Percentiles rank a stretch among this genome's conserved stretches.
Conservation (phyloP, 1,284 basidiomycete genomes). For the Ceratobasidium sp. region DNA sequence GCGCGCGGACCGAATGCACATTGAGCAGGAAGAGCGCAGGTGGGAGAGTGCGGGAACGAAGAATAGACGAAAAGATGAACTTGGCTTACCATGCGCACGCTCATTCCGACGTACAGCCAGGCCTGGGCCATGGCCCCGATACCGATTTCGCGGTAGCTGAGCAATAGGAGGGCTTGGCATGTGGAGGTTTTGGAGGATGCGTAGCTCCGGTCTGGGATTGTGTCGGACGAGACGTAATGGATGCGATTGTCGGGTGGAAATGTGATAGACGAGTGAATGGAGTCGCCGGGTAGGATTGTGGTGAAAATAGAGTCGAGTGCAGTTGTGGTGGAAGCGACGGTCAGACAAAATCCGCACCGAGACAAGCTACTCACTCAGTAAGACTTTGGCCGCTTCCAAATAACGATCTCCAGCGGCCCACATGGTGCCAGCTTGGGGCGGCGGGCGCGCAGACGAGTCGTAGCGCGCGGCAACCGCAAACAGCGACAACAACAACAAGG, state of each 20-base stretch:
- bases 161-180: conserved; percentile 74
- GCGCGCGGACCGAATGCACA: neutral
- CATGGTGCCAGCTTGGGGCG: conserved; percentile 64
- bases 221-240: neutral
- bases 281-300: neutral
- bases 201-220: conserved; percentile 42
- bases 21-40: neutral
- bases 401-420: conserved; percentile 83
- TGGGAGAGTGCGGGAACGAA: neutral
- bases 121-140: conserved; percentile 85
- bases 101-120: conserved; percentile 72
- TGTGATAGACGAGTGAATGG: neutral
- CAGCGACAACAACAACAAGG: conserved; percentile 75
- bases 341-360: too few relatives aligned
- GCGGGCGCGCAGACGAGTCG: conserved; percentile 48
- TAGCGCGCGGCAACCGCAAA: conserved; percentile 79
- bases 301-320: too few relatives aligned
- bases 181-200: conserved; percentile 69
- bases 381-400: conserved; percentile 68
- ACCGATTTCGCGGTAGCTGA: conserved; percentile 83
- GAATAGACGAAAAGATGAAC: neutral
- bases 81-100: conserved; percentile 38
- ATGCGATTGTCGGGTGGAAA: neutral
- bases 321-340: too few relatives aligned
- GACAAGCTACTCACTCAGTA: conserved; percentile 72